These are phyloP conservation scores for Trapa incisa DNA, from an alignment of 345 rosid genomes.

Conservation along the genomic window DNA sequence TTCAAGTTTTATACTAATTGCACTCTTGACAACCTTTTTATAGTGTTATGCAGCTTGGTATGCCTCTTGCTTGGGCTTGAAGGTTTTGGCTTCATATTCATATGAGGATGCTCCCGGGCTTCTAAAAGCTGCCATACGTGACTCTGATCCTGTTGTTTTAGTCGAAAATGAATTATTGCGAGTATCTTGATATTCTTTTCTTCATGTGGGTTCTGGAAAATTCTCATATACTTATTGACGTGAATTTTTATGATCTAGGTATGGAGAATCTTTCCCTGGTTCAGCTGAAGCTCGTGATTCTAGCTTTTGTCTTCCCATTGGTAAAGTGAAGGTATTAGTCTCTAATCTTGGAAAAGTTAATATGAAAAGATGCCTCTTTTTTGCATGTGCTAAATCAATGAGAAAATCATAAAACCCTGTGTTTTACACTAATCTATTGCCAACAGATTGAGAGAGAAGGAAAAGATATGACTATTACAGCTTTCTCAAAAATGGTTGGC, in stretches of 20 bases:
- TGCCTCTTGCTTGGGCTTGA: constrained; percentile 76
- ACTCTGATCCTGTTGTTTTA: constrained; percentile 97
- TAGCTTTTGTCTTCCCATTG: constrained; percentile 87
- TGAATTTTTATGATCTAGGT: constrained; percentile 28
- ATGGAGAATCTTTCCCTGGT: constrained; percentile 89
- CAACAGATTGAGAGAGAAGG: constrained; percentile 90
- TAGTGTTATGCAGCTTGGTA: constrained; percentile 97
- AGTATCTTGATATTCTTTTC: constrained; percentile 16
- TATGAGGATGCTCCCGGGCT: constrained; percentile 97
- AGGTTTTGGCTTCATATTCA: constrained; percentile 73
- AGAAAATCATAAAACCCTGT: not conserved
- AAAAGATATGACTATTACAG: constrained; percentile 73
- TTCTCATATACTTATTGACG: constrained; percentile 1
- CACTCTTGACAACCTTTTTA: constrained; percentile 10
- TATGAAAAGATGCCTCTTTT: not conserved
- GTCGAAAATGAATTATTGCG: constrained; percentile 94
- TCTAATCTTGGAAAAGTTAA: not conserved
- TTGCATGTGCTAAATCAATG: not conserved
- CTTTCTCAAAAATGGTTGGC: constrained; percentile 91
- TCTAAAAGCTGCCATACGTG: constrained; percentile 94
- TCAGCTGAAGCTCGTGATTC: constrained; percentile 90
- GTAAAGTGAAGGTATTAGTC: constrained; percentile 73
- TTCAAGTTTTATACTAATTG: not conserved
- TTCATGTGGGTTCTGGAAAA: not conserved
- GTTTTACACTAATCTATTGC: constrained; percentile 1